phyloP scores from a whole-genome alignment of 2,329 filamentous ascomycete genomes.

The Parascedosporium putredinis region DNA sequence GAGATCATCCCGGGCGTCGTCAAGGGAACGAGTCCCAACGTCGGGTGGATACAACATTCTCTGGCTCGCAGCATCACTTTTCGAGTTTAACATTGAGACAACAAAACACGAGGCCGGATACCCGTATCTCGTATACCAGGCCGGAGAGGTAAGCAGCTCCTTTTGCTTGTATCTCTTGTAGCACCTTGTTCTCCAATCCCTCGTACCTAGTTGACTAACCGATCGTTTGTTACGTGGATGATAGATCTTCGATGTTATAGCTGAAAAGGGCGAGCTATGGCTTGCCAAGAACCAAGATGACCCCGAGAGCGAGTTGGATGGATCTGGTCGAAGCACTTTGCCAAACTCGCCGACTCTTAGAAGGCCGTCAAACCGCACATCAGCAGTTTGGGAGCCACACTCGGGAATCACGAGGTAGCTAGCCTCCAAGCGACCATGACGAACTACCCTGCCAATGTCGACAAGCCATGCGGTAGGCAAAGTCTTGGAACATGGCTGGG shows the following conservation, averaged over 20 bases:
- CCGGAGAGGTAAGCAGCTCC: constrained; percentile 65
- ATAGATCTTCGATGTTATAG: constrained; percentile 81
- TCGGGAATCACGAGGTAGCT: not conserved
- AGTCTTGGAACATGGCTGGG: too few relatives aligned
- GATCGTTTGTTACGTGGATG: too few relatives aligned
- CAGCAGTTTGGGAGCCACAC: not conserved
- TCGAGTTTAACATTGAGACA: constrained; percentile 93
- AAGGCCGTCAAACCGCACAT: not conserved
- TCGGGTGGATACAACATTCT: constrained; percentile 59
- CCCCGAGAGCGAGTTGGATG: constrained; percentile 69
- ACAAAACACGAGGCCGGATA: constrained; percentile 89
- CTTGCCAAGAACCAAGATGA: constrained; percentile 97
- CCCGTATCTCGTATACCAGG: constrained; percentile 89
- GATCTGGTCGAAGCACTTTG: constrained; percentile 99
- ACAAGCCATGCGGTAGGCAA: too few relatives aligned
- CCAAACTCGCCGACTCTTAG: constrained; percentile 46
- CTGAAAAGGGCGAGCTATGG: constrained; percentile 95
- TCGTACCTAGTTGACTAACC: too few relatives aligned
- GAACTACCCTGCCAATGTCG: too few relatives aligned
- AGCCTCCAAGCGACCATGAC: too few relatives aligned
- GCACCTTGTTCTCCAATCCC: not conserved
- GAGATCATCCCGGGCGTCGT: constrained; percentile 48
- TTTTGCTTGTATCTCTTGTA: too few relatives aligned
- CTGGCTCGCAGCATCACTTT: constrained; percentile 86
- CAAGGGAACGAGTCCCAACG: constrained; percentile 42